Evolutionary conservation across 1,284 basidiomycete species (phyloP).

Genomic region (Testicularia cyperi): DNA sequence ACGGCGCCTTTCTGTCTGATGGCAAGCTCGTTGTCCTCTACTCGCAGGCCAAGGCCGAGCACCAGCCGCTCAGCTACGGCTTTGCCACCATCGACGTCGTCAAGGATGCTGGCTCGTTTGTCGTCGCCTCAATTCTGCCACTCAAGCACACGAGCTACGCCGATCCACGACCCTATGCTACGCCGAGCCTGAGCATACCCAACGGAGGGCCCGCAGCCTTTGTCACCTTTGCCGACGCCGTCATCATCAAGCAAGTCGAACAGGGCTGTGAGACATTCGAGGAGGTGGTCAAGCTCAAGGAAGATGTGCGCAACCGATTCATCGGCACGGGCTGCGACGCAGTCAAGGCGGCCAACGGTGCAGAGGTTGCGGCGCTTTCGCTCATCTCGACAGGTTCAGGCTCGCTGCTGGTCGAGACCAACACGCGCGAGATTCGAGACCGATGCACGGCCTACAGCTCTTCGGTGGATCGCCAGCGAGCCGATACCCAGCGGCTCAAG

Average conservation of each 20-base stretch:
- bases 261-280: conserved; percentile 47
- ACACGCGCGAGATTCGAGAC: conserved; percentile 20
- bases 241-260: conserved; percentile 42
- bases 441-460: conserved; percentile 14
- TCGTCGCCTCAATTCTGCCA: conserved; percentile 11
- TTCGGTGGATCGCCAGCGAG: conserved; percentile 28
- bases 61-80: conserved; percentile 32
- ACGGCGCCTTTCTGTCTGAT: conserved; percentile 28
- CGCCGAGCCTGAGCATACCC: conserved; percentile 47
- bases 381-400: conserved; percentile 53
- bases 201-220: conserved; percentile 51
- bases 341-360: conserved; percentile 6
- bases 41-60: conserved; percentile 18
- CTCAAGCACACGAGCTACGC: conserved; percentile 26
- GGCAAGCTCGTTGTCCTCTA: conserved; percentile 40
- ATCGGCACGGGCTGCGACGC: conserved; percentile 46
- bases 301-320: conserved; percentile 53
- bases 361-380: conserved; percentile 36
- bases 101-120: conserved; percentile 28
- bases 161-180: conserved; percentile 45
- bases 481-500: conserved; percentile 67
- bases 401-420: conserved; percentile 47
- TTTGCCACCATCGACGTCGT: conserved; percentile 25
- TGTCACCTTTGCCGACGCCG: conserved; percentile 45
- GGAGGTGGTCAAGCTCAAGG: conserved; percentile 58